Base-by-base conservation (phyloP, 2,329 filamentous ascomycete species). In the Scedosporium apiospermum region DNA sequence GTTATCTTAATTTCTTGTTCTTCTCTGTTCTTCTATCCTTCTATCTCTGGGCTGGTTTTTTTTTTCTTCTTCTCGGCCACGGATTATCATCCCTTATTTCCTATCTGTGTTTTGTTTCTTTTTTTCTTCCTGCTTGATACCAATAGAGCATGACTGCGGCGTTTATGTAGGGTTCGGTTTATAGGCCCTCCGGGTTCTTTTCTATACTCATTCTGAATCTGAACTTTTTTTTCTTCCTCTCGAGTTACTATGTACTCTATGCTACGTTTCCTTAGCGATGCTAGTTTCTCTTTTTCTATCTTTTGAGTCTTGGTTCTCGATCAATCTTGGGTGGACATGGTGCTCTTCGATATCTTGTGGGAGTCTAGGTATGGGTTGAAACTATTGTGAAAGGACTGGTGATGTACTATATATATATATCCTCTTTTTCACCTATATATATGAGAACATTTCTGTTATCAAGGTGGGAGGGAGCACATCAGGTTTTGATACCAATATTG, bases 121-220 rank as follows among this genome's bases (percentile, higher is more conserved):
- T 34, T 26, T 26, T n/a, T 58, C 27, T 58, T 38, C 16, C 34
- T 41, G 27, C 16, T 58, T 58, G 55, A 58, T 58, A 58, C 55
- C 55, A 58, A 58, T 58, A 58, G 55, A 58, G 55, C 55, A 41
- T 58, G 55, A 18, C 51, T 55, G 51, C 55, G 55, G 55, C 55
- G 55, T 58, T 58, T 18, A 10, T 23, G 6, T 21, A n/a, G 38
- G 34, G 34, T 38, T 38, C 34, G 34, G 34, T 38, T 38, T 57
- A 14, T 44, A 60, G 21, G 27, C 9, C 30, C 21, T 44, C 59
- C 26, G 21, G 16, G 9, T 18, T 60, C 14, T 41, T 58, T 63
- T 58, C 23, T 41, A n/a, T 59, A 10, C 9, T 6, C 41, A 26
- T n/a, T 10, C 27, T 27, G 21, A 41, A 53, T 41, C 46, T 34